These are phyloP conservation scores for Gymnopus androsaceus DNA, from an alignment of 1,284 basidiomycete genomes.

Conservation along the genomic window DNA sequence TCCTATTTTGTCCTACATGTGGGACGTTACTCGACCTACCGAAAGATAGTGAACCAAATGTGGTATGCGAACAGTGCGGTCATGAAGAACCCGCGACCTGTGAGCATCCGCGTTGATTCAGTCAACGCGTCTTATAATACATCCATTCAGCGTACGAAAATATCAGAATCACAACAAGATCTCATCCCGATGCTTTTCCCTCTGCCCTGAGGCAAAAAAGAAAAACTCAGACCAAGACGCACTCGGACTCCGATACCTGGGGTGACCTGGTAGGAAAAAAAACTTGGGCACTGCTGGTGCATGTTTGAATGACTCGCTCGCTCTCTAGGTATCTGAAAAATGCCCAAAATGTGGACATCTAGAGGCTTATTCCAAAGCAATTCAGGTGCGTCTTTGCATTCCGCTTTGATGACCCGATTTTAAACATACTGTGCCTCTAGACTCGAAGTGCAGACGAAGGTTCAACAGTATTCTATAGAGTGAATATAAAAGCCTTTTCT, in stretches of 20 bases:
- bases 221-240: slow-evolving; percentile 86
- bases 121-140: slow-evolving; percentile 5
- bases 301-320: slow-evolving; percentile 6
- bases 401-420: no score
- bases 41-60: slow-evolving; percentile 71
- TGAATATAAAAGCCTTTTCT: slow-evolving; percentile 34
- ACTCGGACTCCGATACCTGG: slow-evolving; percentile 74
- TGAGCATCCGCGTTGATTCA: slow-evolving; percentile 47
- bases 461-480: slow-evolving; percentile 81
- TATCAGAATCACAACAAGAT: slow-evolving; percentile 86
- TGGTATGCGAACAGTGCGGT: slow-evolving; percentile 88
- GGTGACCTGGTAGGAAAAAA: slow-evolving; percentile 62
- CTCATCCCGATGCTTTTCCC: slow-evolving; percentile 93
- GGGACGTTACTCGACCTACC: slow-evolving; percentile 89
- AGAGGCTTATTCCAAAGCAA: slow-evolving; percentile 77
- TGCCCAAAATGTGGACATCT: slow-evolving; percentile 89
- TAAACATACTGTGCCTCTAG: slow-evolving; percentile 56
- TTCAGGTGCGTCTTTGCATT: slow-evolving; percentile 56
- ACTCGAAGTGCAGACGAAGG: slow-evolving; percentile 90
- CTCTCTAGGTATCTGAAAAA: slow-evolving; percentile 80
- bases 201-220: slow-evolving; percentile 86
- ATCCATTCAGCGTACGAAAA: slow-evolving; percentile 83
- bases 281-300: background rate
- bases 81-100: slow-evolving; percentile 86
- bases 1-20: slow-evolving; percentile 93